phyloP scores from a whole-genome alignment of 2,329 filamentous ascomycete genomes.

The Colletotrichum orbiculare region DNA sequence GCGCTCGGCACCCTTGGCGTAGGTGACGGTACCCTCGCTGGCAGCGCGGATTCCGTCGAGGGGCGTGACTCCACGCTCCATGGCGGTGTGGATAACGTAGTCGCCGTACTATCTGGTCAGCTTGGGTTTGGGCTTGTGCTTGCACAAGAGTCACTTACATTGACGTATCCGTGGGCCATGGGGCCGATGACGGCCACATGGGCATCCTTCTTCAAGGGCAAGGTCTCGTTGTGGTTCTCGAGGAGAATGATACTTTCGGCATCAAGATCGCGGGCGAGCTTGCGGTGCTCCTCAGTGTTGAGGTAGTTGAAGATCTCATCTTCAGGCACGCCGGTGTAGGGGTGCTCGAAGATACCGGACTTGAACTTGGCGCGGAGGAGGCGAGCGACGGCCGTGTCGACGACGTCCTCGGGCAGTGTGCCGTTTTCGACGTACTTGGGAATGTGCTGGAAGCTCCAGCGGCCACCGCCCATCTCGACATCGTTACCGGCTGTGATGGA shows the following conservation, averaged over 20 bases:
- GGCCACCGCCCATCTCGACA: slow-evolving; percentile 81
- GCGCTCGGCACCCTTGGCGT: slow-evolving; percentile 76
- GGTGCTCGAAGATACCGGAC: slow-evolving; percentile 77
- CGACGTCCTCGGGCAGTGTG: slow-evolving; percentile 66
- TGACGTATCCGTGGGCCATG: slow-evolving; percentile 78
- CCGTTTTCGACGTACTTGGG: slow-evolving; percentile 71
- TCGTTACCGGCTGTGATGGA: slow-evolving; percentile 76
- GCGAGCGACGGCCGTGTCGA: slow-evolving; percentile 75
- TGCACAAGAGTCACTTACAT: slow-evolving; percentile 56
- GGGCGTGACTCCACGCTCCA: slow-evolving; percentile 75
- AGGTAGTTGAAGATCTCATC: slow-evolving; percentile 68
- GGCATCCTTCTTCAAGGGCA: slow-evolving; percentile 71
- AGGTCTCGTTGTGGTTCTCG: slow-evolving; percentile 65
- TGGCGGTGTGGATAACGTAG: slow-evolving; percentile 75
- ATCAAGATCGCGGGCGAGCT: slow-evolving; percentile 71
- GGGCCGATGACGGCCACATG: slow-evolving; percentile 79
- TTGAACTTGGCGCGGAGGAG: slow-evolving; percentile 76
- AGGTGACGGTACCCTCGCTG: slow-evolving; percentile 70
- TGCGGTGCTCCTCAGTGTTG: slow-evolving; percentile 68
- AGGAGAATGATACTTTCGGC: slow-evolving; percentile 71
- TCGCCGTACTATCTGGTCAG: slow-evolving; percentile 69
- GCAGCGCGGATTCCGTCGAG: slow-evolving; percentile 74
- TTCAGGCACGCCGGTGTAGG: slow-evolving; percentile 68
- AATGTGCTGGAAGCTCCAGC: slow-evolving; percentile 76
- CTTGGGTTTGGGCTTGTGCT: neutral